Conservation (phyloP, 768 basidiomycete species). For the Phallus indusiatus region DNA sequence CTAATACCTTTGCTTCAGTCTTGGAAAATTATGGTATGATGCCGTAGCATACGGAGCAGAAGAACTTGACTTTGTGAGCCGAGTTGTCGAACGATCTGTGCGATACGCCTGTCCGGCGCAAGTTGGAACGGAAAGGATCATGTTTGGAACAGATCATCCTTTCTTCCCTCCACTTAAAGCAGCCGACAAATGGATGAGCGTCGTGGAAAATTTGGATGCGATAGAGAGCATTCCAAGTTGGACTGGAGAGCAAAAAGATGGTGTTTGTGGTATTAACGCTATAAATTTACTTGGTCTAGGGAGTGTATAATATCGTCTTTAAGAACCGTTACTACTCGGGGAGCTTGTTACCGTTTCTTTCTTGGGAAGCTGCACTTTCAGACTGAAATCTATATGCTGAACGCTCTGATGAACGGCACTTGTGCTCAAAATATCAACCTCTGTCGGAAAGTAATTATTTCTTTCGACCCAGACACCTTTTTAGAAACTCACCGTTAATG, state of each 20-base stretch:
- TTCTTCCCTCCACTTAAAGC: slow-evolving; percentile 75
- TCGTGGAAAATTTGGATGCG: slow-evolving; percentile 76
- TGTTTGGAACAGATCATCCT: slow-evolving; percentile 86
- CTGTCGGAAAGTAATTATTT: slow-evolving; percentile 29
- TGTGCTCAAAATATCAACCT: slow-evolving; percentile 91
- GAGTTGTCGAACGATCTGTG: slow-evolving; percentile 53
- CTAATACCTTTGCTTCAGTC: slow-evolving; percentile 11
- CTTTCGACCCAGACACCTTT: neutral
- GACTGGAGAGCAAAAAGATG: slow-evolving; percentile 46
- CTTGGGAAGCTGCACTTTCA: slow-evolving; percentile 79
- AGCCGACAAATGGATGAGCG: slow-evolving; percentile 72
- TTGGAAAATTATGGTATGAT: slow-evolving; percentile 73
- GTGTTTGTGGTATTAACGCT: slow-evolving; percentile 67
- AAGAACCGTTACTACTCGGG: neutral
- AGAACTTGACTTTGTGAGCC: slow-evolving; percentile 64
- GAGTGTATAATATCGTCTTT: neutral
- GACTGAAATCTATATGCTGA: slow-evolving; percentile 90
- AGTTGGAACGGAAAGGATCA: slow-evolving; percentile 26
- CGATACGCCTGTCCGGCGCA: slow-evolving; percentile 31
- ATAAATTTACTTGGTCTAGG: slow-evolving; percentile 53
- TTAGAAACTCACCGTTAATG: slow-evolving; percentile 60
- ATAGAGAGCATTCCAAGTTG: slow-evolving; percentile 60
- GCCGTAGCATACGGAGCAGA: slow-evolving; percentile 86
- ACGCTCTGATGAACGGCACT: slow-evolving; percentile 87
- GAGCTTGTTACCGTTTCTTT: slow-evolving; percentile 9